phyloP scores from a whole-genome alignment of 768 basidiomycete genomes.

The Russula sp. region DNA sequence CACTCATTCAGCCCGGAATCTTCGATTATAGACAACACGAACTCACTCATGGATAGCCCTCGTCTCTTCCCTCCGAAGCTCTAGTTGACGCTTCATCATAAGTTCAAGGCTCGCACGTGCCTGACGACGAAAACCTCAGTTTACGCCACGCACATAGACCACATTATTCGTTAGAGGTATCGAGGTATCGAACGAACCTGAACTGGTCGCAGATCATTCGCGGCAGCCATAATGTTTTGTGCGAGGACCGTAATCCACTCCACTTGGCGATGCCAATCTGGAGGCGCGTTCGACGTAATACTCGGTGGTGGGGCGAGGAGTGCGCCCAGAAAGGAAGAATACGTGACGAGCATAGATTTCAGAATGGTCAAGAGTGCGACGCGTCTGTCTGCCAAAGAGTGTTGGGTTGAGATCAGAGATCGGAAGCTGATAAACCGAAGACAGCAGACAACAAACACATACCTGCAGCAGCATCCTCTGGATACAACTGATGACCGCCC shows the following conservation, averaged over 20 bases:
- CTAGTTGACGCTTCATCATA: slow-evolving; percentile 79
- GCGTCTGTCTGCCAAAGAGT: slow-evolving; percentile 58
- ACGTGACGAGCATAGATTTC: slow-evolving; percentile 74
- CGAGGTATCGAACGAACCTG: slow-evolving; percentile 53
- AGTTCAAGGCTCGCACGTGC: slow-evolving; percentile 77
- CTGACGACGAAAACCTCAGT: slow-evolving; percentile 39
- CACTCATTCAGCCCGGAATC: background rate
- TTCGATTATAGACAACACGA: slow-evolving; percentile 33
- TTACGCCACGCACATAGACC: slow-evolving; percentile 1
- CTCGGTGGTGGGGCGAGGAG: slow-evolving; percentile 64
- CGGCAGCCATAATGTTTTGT: slow-evolving; percentile 86
- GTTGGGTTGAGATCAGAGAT: background rate
- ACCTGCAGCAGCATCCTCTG: slow-evolving; percentile 68
- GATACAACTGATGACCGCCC: slow-evolving; percentile 79
- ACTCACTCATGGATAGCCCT: slow-evolving; percentile 70
- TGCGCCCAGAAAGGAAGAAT: slow-evolving; percentile 68
- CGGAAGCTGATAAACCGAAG: background rate
- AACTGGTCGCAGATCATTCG: slow-evolving; percentile 85
- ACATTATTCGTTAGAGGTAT: background rate
- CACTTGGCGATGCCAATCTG: slow-evolving; percentile 71
- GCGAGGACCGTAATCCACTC: slow-evolving; percentile 80
- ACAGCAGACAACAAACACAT: slow-evolving; percentile 13
- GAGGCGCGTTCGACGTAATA: slow-evolving; percentile 43
- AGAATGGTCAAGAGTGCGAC: slow-evolving; percentile 70
- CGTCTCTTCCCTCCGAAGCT: slow-evolving; percentile 72